Evolutionary conservation across 768 basidiomycete genomes (phyloP).

Genomic region (Suillus alpinus): DNA sequence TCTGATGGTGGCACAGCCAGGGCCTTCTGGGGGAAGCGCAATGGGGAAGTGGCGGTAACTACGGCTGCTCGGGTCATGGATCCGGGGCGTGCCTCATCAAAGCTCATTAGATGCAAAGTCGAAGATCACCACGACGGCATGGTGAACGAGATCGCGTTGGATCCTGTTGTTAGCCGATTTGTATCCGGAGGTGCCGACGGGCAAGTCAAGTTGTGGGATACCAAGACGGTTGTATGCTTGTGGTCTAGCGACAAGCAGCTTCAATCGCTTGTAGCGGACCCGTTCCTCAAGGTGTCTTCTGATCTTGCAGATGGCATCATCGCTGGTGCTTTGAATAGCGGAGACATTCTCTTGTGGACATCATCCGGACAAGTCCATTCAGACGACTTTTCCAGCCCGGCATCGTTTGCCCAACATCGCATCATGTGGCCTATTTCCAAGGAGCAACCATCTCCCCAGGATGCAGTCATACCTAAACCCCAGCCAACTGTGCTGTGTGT

Average conservation of each 20-base stretch:
- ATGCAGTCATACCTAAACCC: constrained; percentile 11
- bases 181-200: constrained; percentile 64
- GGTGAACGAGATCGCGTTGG: constrained; percentile 57
- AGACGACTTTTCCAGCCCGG: constrained; percentile 12
- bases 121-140: constrained; percentile 61
- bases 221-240: constrained; percentile 48
- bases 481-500: constrained; percentile 8
- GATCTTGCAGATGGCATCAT: constrained; percentile 43
- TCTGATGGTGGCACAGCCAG: constrained; percentile 66
- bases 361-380: background rate
- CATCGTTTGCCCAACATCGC: constrained; percentile 26
- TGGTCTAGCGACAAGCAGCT: constrained; percentile 56
- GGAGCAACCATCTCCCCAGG: constrained; percentile 5
- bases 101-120: constrained; percentile 46
- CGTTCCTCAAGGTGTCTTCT: constrained; percentile 49
- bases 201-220: constrained; percentile 71
- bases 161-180: constrained; percentile 33
- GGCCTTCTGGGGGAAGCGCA: constrained; percentile 70
- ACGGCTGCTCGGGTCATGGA: constrained; percentile 61
- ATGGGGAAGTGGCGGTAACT: constrained; percentile 66
- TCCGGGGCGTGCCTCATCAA: constrained; percentile 39
- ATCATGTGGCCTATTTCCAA: constrained; percentile 35
- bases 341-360: constrained; percentile 54
- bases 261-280: constrained; percentile 40
- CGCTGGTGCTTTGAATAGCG: constrained; percentile 51